Evolutionary conservation across 495 filamentous ascomycete species (phyloP), one percentile per base, ranked within the genome.

Genomic region (Lophium mytilinum): DNA sequence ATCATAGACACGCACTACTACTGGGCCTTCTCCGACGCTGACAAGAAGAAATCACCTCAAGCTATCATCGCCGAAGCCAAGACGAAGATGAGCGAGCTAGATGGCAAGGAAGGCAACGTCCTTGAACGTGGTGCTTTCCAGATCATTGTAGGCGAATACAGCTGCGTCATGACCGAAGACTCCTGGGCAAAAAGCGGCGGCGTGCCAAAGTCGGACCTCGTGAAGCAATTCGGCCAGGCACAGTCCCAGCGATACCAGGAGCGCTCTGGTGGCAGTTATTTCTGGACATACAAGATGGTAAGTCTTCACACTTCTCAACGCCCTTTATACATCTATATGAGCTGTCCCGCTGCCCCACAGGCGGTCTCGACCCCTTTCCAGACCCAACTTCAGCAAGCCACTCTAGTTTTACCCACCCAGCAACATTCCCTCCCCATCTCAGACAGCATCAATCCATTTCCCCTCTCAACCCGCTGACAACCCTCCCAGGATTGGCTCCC

Each of bases 1-100:
- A 68, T 81, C 11, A 65, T 81, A 19, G 80, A 82, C 55, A 80
- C 78, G 37, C 79, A 81, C 64, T 71, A 69, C 58, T 81, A 83
- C 68, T 82, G 76, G 69, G 69, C 69, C 43, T 81, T 80, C 63
- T 60, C 70, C 12, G 73, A 76, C 47, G 54, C 47, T 10, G 73
- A 81, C 65, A 75, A 72, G 54, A 35, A 43, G 14, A 69, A 73
- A 53, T 62, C 67, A 12, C 78, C 80, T 5, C 71, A 73, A 40
- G 61, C 76, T 33, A 77, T 82, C 51, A 75, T 78, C 54, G 49
- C 60, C 9, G 66, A 72, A 19, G 69, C 78, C 10, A 18, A 35
- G 36, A 52, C 37, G 4, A 74, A 74, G 39, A 58, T 78, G 4
- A 53, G 55, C 15, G 66, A 70, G 36, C 63, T 79, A 33, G 62